Evolutionary conservation across 345 rosid species (phyloP).

Genomic region (Hibiscus trionum): DNA sequence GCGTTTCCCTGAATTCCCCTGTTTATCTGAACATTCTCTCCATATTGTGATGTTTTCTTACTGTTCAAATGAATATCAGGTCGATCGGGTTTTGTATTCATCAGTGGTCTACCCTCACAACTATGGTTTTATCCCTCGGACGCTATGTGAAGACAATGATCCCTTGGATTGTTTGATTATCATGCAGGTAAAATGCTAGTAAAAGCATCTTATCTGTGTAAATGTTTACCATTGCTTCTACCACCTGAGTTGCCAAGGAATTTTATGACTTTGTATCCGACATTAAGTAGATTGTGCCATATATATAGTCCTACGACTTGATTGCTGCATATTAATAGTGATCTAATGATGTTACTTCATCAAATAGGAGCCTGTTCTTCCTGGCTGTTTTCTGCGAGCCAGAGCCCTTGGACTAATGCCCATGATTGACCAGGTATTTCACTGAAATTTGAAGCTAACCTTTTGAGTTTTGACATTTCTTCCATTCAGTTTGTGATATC

Average conservation of each 20-base stretch:
- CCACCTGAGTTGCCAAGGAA: not conserved
- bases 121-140: conserved; percentile 90
- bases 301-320: not conserved
- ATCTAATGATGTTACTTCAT: conserved; percentile 7
- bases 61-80: conserved; percentile 35
- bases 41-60: conserved; percentile 12
- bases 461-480: not conserved
- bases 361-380: conserved; percentile 86
- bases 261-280: not conserved
- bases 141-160: conserved; percentile 95
- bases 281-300: not conserved
- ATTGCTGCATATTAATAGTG: not conserved
- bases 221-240: not conserved
- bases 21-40: not conserved
- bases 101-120: conserved; percentile 97
- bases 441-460: not conserved
- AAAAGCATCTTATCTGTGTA: not conserved
- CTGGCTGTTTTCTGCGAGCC: conserved; percentile 92
- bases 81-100: conserved; percentile 78
- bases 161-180: conserved; percentile 87
- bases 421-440: conserved; percentile 87
- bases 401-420: conserved; percentile 97
- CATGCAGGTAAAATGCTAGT: conserved; percentile 58
- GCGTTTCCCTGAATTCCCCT: not conserved
- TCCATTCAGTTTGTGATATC: conserved; percentile 7